Evolutionary conservation across 1,284 basidiomycete species (phyloP), one percentile per base, ranked within the genome.

Genomic region (Agroathelia rolfsii): DNA sequence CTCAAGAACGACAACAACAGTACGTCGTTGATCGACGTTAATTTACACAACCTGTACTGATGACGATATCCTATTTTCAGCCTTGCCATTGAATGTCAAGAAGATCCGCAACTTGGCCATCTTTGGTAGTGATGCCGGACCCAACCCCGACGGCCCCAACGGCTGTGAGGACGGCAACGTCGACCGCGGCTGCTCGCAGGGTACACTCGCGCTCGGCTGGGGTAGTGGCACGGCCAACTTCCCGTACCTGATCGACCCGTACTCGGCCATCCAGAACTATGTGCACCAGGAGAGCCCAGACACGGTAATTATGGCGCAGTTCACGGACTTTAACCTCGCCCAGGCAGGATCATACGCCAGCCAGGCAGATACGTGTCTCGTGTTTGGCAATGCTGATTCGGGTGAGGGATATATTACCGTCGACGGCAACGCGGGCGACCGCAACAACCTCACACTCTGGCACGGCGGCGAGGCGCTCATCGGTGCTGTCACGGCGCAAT

Each of bases 161-260:
- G 69, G 73, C 29, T n/a, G n/a, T n/a, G n/a, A n/a, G n/a, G n/a
- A n/a, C n/a, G n/a, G n/a, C n/a, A 88, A 74, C 45, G 23, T 55
- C 8, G 81, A 87, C 49, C 73, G 70, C 42, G 74, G 68, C 24
- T 73, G 74, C 12, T 58, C 62, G 30, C 72, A 75, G 42, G 80
- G 82, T 20, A 69, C 78, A n/a, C 63, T 89, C 2, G 84, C 81
- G 4, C 78, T 86, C 70, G 86, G 85, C 18, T 89, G 87, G 86
- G 87, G 79, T 12, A 75, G 71, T 30, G 82, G 82, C 9, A 72
- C 72, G 2, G 59, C 63, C 4, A 62, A 69, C 44, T 76, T 74
- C 54, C 69, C 76, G 10, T 79, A 79, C 49, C 59, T 77, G 13
- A 56, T 77, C 39, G 62, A 69, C 19, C 78, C 83, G 4, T 58